A percentile compares a stretch with the other conserved stretches of the same genome.
Evolutionary conservation across 306 rosid species (phyloP).

Genomic region (Ceratonia siliqua): DNA sequence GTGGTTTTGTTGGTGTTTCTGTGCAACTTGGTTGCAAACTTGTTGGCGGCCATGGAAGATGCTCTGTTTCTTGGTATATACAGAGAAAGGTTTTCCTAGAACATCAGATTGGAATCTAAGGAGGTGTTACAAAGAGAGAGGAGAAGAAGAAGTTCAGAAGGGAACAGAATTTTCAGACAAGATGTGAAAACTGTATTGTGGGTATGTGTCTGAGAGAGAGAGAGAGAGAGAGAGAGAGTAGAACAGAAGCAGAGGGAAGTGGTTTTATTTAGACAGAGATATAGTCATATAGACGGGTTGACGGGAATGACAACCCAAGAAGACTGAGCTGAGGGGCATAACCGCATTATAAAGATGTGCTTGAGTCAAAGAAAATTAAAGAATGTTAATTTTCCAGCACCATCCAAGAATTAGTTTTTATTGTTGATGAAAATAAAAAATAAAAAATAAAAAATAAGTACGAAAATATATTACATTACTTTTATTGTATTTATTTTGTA

Average conservation of each 20-base stretch:
- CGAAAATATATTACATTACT: too few relatives aligned
- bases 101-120: conserved; percentile 29
- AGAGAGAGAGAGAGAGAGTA: conserved; percentile 26
- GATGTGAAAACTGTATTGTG: conserved; percentile 41
- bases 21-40: conserved; percentile 81
- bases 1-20: conserved; percentile 85
- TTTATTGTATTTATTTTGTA: too few relatives aligned
- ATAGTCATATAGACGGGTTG: conserved; percentile 41
- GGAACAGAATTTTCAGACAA: conserved; percentile 41
- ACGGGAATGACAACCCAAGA: conserved; percentile 52
- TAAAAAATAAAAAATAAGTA: too few relatives aligned
- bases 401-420: conserved; percentile 10
- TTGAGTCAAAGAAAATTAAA: conserved; percentile 51
- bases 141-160: conserved; percentile 14
- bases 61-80: conserved; percentile 54
- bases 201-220: conserved; percentile 20
- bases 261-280: conserved; percentile 28
- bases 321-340: conserved; percentile 24
- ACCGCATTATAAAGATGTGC: conserved; percentile 30
- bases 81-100: conserved; percentile 34
- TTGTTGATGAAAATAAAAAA: conserved; percentile 18
- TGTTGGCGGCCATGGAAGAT: conserved; percentile 89
- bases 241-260: conserved; percentile 22
- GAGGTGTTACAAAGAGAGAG: conserved; percentile 9
- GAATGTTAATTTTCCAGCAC: conserved; percentile 38